A percentile compares a stretch with the other conserved stretches of the same genome.
phyloP scores from a whole-genome alignment of 202 grass and related monocot species.

The Setaria italica region DNA sequence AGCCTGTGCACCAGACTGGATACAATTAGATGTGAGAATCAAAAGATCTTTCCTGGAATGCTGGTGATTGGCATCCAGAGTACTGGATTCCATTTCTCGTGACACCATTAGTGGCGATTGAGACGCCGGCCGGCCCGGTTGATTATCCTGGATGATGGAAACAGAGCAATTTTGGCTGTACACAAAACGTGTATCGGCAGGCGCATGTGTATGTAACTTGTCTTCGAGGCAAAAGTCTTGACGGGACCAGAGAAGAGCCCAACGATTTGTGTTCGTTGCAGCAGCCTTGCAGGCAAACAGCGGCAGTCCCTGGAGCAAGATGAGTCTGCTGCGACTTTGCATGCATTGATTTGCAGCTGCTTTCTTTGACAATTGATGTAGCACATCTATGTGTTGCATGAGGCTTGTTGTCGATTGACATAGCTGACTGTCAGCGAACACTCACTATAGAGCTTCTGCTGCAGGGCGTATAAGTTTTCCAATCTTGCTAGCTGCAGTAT shows the following conservation, averaged over 20 bases:
- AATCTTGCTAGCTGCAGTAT: too few species aligned
- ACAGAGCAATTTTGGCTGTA: neutral
- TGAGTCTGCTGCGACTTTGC: neutral
- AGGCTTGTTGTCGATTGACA: neutral
- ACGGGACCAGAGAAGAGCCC: conserved; percentile 1
- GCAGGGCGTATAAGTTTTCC: too few species aligned
- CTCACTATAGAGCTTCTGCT: neutral
- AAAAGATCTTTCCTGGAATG: neutral
- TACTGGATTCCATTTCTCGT: neutral
- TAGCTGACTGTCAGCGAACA: too few species aligned
- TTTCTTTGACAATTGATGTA: neutral
- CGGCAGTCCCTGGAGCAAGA: neutral
- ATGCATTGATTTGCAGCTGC: conserved; percentile 11
- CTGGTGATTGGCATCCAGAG: too few species aligned
- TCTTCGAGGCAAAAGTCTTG: neutral
- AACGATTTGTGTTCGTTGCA: conserved; percentile 27
- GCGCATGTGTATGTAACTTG: neutral
- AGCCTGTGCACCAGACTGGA: too few species aligned
- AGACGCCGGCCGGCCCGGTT: neutral
- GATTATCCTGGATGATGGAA: neutral
- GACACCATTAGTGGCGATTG: conserved; percentile 9
- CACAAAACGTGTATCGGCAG: neutral
- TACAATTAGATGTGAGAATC: neutral
- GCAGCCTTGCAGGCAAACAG: neutral
- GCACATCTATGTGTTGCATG: conserved; percentile 2